A percentile compares a stretch with the other conserved stretches of the same genome.
phyloP scores from a whole-genome alignment of 768 basidiomycete species.

The Lactarius psammicola region DNA sequence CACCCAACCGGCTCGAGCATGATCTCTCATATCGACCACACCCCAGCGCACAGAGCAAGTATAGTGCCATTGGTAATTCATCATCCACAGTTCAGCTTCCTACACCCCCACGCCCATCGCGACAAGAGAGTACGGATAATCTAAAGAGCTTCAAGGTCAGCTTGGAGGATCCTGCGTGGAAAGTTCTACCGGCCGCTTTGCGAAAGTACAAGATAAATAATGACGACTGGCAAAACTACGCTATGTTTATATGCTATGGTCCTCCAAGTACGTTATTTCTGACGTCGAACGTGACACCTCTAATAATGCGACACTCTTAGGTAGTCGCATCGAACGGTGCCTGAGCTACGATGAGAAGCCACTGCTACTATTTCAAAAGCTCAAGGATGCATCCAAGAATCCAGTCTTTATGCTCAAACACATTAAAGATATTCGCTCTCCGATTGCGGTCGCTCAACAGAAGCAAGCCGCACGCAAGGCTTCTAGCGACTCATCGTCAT shows the following conservation, averaged over 20 bases:
- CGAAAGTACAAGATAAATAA: conserved; percentile 99
- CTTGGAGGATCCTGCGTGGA: conserved; percentile 97
- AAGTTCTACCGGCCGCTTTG: conserved; percentile 94
- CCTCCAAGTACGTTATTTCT: conserved; percentile 61
- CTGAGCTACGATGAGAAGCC: conserved; percentile 98
- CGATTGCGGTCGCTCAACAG: conserved; percentile 94
- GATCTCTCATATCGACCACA: conserved; percentile 42
- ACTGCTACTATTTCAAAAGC: conserved; percentile 90
- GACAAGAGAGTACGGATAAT: conserved; percentile 69
- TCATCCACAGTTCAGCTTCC: conserved; percentile 18
- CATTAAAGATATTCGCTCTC: conserved; percentile 94
- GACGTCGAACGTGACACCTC: neutral
- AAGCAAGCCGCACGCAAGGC: conserved; percentile 91
- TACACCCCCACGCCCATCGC: conserved; percentile 45
- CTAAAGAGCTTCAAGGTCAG: conserved; percentile 97
- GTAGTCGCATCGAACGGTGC: conserved; percentile 86
- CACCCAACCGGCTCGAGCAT: conserved; percentile 76
- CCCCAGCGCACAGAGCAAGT: conserved; percentile 19
- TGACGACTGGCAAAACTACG: conserved; percentile 98
- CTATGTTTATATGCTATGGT: conserved; percentile 99
- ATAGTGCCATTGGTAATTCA: conserved; percentile 10
- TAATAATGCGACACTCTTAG: conserved; percentile 36
- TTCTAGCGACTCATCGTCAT: conserved; percentile 38
- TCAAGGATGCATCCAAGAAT: conserved; percentile 96
- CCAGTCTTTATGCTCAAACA: conserved; percentile 99